Conservation (phyloP, 345 rosid species). For the Bruguiera gymnorhiza region DNA sequence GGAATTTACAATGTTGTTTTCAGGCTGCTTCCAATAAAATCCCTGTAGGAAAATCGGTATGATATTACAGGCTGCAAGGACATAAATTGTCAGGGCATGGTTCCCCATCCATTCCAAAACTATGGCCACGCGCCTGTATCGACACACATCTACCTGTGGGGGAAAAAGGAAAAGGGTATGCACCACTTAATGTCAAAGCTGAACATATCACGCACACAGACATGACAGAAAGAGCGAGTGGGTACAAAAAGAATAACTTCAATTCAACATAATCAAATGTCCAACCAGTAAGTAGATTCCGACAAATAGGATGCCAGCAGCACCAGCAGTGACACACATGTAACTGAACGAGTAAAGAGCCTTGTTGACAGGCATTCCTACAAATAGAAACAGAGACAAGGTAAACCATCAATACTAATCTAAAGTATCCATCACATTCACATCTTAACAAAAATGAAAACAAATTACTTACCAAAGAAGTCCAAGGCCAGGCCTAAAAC, state of each 20-base stretch:
- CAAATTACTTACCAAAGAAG: conserved; percentile 43
- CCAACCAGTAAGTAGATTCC: conserved; percentile 65
- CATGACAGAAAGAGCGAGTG: neutral
- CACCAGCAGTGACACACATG: conserved; percentile 67
- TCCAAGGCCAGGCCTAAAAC: conserved; percentile 51
- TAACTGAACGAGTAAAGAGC: conserved; percentile 81
- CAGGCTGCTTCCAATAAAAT: conserved; percentile 69
- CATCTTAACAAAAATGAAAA: neutral
- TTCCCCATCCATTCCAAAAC: conserved; percentile 83
- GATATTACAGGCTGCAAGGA: conserved; percentile 66
- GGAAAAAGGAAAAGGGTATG: neutral
- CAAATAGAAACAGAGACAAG: conserved; percentile 9
- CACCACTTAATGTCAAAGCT: neutral
- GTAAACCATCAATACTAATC: neutral
- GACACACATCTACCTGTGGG: conserved; percentile 57
- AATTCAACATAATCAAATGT: conserved; percentile 7
- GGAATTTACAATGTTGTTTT: conserved; percentile 60
- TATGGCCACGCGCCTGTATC: conserved; percentile 40
- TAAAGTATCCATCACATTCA: neutral
- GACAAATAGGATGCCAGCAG: conserved; percentile 67
- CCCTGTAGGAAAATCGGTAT: conserved; percentile 65
- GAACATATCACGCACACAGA: neutral
- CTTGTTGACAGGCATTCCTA: conserved; percentile 85
- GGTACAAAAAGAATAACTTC: no score
- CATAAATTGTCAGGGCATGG: conserved; percentile 62